phyloP scores from a whole-genome alignment of 495 filamentous ascomycete genomes.

The Podospora sp. region DNA sequence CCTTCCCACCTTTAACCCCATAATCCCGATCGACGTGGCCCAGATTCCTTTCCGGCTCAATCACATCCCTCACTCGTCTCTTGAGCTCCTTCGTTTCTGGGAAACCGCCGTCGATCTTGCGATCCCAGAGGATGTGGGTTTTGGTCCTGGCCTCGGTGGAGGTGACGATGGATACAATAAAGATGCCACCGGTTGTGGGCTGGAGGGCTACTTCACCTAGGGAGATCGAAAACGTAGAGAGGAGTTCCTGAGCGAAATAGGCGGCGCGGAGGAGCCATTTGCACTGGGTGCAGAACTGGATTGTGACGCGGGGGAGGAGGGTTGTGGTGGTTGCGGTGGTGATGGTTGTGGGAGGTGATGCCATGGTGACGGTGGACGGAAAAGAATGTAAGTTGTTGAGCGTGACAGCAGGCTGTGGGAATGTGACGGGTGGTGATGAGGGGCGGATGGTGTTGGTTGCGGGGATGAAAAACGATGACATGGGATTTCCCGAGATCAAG shows the following conservation, averaged over 20 bases:
- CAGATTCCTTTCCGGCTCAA: constrained; percentile 74
- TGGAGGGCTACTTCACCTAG: constrained; percentile 91
- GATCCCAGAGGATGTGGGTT: constrained; percentile 72
- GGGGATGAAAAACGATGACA: not conserved
- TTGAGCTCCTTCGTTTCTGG: constrained; percentile 93
- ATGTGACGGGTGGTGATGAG: not conserved
- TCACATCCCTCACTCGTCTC: constrained; percentile 77
- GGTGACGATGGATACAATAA: constrained; percentile 55
- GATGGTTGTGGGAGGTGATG: not conserved
- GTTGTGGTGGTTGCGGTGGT: not conserved
- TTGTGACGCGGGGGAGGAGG: constrained; percentile 60
- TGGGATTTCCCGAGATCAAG: not conserved
- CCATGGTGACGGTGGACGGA: not conserved
- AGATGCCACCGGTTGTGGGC: constrained; percentile 81
- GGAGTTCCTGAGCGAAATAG: constrained; percentile 93
- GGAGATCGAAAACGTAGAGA: constrained; percentile 87
- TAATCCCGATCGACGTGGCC: constrained; percentile 76
- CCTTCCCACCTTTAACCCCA: not conserved
- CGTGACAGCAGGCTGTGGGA: not conserved
- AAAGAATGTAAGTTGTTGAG: not conserved
- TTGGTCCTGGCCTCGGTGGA: constrained; percentile 26
- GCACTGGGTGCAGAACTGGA: constrained; percentile 81
- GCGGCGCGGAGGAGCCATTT: constrained; percentile 90
- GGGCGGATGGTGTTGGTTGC: not conserved
- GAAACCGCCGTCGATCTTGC: constrained; percentile 86